phyloP scores from a whole-genome alignment of 2,329 filamentous ascomycete species.

The Cytospora leucostoma region DNA sequence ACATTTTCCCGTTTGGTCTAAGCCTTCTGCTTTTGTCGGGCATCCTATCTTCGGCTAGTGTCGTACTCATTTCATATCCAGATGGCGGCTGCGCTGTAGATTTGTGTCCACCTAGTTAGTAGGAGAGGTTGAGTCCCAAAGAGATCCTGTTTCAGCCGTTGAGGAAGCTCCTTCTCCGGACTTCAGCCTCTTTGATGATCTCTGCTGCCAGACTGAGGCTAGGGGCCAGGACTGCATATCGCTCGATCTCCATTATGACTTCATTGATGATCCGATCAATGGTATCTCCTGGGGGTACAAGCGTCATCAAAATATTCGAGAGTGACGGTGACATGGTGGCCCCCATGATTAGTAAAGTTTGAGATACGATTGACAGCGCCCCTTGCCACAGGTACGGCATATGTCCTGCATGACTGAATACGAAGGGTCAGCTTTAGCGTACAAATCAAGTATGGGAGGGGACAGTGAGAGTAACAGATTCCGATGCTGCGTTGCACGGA shows the following conservation, averaged over 20 bases:
- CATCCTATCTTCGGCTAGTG: background rate
- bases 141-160: slow-evolving; percentile 44
- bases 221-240: slow-evolving; percentile 73
- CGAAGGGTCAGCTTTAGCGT: slow-evolving; percentile 3
- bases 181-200: slow-evolving; percentile 77
- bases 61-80: background rate
- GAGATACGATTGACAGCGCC: slow-evolving; percentile 78
- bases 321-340: slow-evolving; percentile 78
- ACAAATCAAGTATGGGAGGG: too few species aligned
- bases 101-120: background rate
- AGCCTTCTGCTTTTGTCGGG: background rate
- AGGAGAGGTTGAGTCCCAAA: background rate
- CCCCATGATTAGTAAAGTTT: slow-evolving; percentile 80
- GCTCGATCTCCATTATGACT: slow-evolving; percentile 74
- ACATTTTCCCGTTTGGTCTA: background rate
- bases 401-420: slow-evolving; percentile 70
- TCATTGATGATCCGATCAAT: slow-evolving; percentile 78
- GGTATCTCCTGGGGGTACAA: slow-evolving; percentile 58
- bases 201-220: slow-evolving; percentile 76
- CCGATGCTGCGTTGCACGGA: background rate
- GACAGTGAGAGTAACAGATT: background rate
- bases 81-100: background rate
- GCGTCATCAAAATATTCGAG: slow-evolving; percentile 60
- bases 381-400: slow-evolving; percentile 87
- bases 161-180: slow-evolving; percentile 65